Conservation (phyloP, 208 protist species). For the Acanthamoeba royreba region DNA sequence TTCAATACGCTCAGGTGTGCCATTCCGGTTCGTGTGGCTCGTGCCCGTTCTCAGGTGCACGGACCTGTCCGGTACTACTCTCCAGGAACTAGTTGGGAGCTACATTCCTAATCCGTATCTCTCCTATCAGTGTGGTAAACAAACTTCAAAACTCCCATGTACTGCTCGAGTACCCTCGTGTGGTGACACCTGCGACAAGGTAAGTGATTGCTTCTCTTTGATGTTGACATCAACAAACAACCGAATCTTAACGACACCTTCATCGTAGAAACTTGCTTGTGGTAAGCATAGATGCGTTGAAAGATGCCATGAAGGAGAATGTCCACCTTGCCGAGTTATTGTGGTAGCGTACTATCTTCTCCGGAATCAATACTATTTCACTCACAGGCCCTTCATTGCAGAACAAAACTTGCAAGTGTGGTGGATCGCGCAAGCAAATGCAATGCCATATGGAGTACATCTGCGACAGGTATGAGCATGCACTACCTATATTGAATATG, state of each 20-base stretch:
- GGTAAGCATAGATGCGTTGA: neutral
- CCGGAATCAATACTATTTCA: neutral
- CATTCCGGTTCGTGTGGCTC: neutral
- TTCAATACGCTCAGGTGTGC: neutral
- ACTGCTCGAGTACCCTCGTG: neutral
- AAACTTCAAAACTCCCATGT: neutral
- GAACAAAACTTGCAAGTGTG: slow-evolving; percentile 27
- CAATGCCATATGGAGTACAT: neutral
- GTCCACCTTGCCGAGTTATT: neutral
- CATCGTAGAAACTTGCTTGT: neutral
- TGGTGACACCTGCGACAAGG: neutral
- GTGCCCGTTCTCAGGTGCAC: neutral
- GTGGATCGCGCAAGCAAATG: neutral
- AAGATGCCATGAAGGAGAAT: neutral
- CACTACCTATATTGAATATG: no score
- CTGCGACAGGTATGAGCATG: neutral
- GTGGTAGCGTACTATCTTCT: neutral
- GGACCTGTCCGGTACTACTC: neutral
- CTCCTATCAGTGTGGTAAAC: neutral
- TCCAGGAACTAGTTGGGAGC: no score
- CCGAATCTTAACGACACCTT: neutral
- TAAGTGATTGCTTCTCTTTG: no score
- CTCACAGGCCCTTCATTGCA: neutral
- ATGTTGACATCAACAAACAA: no score
- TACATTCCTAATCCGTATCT: neutral